These are phyloP conservation scores for Thelonectria olida DNA, from an alignment of 2,329 filamentous ascomycete species.

Conservation along the genomic window DNA sequence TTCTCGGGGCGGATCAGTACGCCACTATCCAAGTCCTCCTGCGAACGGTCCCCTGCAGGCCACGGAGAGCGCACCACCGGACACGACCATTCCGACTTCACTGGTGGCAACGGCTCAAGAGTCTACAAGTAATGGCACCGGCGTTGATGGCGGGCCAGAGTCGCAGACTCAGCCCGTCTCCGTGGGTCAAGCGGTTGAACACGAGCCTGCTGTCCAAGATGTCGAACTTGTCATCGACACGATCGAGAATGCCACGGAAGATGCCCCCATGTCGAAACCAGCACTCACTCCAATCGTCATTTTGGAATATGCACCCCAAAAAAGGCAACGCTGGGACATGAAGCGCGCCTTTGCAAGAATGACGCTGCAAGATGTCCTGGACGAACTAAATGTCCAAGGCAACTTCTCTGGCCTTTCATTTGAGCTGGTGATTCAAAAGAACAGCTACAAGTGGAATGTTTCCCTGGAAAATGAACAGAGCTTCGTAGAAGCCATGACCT, in stretches of 20 bases:
- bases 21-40: too few species aligned
- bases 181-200: too few species aligned
- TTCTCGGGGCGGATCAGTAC: too few species aligned
- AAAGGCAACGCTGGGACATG: background rate
- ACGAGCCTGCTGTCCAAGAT: too few species aligned
- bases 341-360: constrained; percentile 8
- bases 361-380: constrained; percentile 17
- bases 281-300: constrained; percentile 11
- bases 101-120: too few species aligned
- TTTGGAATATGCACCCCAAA: background rate
- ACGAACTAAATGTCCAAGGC: constrained; percentile 8
- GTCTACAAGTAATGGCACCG: too few species aligned
- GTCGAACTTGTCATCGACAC: background rate
- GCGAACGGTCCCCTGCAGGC: too few species aligned
- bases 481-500: background rate
- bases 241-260: background rate
- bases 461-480: background rate
- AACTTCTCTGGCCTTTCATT: background rate
- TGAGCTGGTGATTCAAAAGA: background rate
- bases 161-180: too few species aligned
- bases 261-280: background rate
- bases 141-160: too few species aligned
- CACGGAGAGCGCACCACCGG: too few species aligned
- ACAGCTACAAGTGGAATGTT: background rate
- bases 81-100: too few species aligned